Base-by-base conservation (phyloP, 306 rosid species). In the Quercus berberidifolia region DNA sequence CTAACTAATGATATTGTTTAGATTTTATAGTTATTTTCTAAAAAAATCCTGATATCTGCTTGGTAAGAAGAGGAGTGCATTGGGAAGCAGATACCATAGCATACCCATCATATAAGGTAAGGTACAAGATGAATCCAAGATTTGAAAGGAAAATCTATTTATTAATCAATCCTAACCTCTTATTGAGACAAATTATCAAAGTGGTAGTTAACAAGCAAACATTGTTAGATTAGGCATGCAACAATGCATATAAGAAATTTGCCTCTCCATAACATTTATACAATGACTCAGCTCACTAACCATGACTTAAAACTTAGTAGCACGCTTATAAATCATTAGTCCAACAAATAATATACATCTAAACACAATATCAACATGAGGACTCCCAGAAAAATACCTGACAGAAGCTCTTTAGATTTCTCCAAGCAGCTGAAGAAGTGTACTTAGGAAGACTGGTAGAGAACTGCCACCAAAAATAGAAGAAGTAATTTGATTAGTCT, bases 361-460 rank as follows among this genome's bases (percentile, higher is more conserved):
- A 13, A 63, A 18, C 65, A 59, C 18, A 59, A 26, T 8, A 59
- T 59, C 13, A 23, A 23, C 26, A 14, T 5, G 5, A 67, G 72
- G 25, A 19, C 72, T 64, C 64, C 65, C 5, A 60, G 30, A 74
- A 52, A 28, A 26, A 49, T 87, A 94, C 98, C 93, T 83, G 92
- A 88, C 91, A 92, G 52, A 87, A 83, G 81, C 68, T 83, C 81
- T 94, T 94, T 20, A 94, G 82, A 81, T 89, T 89, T 81, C 98
- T 92, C 84, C 89, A 97, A 49, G 92, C 91, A 14, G 79, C 84
- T 25, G 94, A 83, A 70, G 97, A 89, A 74, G 94, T 79, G 87
- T 90, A 94, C 88, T 94, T 94, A 0, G 94, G 97, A 71, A 94
- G 93, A 88, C 69, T 82, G 77, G 85, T 54, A 21, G 92, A 89